Evolutionary conservation across 2,329 filamentous ascomycete species (phyloP), one percentile per base, ranked within the genome.

Genomic region (Metarhizium guizhouense): DNA sequence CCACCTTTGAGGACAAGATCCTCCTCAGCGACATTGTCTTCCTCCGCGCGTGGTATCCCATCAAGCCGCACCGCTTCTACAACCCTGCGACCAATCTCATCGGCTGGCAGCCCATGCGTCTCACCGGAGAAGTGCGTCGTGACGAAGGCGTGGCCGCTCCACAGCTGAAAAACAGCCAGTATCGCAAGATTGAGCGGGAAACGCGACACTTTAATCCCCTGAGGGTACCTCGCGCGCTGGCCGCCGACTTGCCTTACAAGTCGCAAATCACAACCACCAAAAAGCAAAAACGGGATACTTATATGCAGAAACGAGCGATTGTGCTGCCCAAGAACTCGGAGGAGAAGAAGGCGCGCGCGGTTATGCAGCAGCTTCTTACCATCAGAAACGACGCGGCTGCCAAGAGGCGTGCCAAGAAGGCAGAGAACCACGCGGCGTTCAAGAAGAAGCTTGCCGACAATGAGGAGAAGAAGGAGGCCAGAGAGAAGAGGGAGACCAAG

Each of bases 1-100:
- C 94, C 29, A 97, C 94, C 0, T 99, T 99, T 64, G 94, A 99
- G 72, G 94, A 99, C 80, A 99, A 97, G 76, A 90, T 99, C 59
- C 80, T 99, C 53, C 91, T 96, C 82, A 90, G 86, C 70, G 94
- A 99, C 69, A 95, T 99, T 62, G 88, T 97, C 59, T 97, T 99
- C 77, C 75, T 99, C 43, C 84, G 94, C 51, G 93, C 94, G 2
- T 99, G 95, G 95, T 97, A 95, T 72, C 90, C 94, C 10, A 86
- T 99, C 71, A 91, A 91, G 67, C 94, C 94, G 2, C 91, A 91
- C 71, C 86, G 92, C 57, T 99, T 96, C 81, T 96, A 96, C 78
- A 96, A 97, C 72, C 89, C 91, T 1, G 92, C 95, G 54, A 94
- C 90, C 57, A 96, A 99, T 72, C 82, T 97, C 43, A 80, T 97